phyloP scores from a whole-genome alignment of 495 filamentous ascomycete genomes.

The Staphylotrichum longicolle region DNA sequence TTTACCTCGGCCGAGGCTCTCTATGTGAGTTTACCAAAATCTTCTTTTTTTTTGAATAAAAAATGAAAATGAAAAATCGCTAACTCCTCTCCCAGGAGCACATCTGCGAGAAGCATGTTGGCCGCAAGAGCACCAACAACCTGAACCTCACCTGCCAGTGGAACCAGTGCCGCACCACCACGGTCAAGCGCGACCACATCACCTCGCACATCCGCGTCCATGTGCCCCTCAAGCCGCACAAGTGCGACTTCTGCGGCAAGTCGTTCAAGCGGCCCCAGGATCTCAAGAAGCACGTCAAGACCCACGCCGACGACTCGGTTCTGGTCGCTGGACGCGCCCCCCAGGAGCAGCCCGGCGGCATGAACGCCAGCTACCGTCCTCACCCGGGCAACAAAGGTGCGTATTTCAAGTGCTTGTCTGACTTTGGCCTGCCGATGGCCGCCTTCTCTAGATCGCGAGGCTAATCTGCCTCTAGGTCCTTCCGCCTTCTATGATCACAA shows the following conservation, averaged over 20 bases:
- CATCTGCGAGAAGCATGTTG: conserved; percentile 97
- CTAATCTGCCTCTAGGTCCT: conserved; percentile 52
- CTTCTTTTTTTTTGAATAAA: conserved; percentile 11
- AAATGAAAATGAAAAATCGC: conserved; percentile 14
- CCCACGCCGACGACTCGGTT: conserved; percentile 97
- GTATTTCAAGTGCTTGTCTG: conserved; percentile 24
- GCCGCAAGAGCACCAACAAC: conserved; percentile 98
- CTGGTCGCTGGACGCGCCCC: conserved; percentile 69
- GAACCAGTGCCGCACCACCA: conserved; percentile 93
- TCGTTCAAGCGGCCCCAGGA: conserved; percentile 99
- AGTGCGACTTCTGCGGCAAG: conserved; percentile 97
- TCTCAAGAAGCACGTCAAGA: conserved; percentile 99
- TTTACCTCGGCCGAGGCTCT: conserved; percentile 76
- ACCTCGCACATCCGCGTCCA: conserved; percentile 99
- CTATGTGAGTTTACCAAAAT: conserved; percentile 64
- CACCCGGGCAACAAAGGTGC: conserved; percentile 54
- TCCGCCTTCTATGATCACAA: conserved; percentile 58
- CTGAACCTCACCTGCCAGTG: conserved; percentile 96
- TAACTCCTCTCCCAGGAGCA: conserved; percentile 67
- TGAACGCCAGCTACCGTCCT: conserved; percentile 56
- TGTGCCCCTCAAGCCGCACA: conserved; percentile 96
- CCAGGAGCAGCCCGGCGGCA: conserved; percentile 62
- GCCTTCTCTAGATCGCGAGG: conserved; percentile 29
- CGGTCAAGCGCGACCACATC: conserved; percentile 99
- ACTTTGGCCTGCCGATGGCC: conserved; percentile 2